These are phyloP conservation scores for Paxillus ammoniavirescens DNA, from an alignment of 768 basidiomycete species.

Conservation along the genomic window DNA sequence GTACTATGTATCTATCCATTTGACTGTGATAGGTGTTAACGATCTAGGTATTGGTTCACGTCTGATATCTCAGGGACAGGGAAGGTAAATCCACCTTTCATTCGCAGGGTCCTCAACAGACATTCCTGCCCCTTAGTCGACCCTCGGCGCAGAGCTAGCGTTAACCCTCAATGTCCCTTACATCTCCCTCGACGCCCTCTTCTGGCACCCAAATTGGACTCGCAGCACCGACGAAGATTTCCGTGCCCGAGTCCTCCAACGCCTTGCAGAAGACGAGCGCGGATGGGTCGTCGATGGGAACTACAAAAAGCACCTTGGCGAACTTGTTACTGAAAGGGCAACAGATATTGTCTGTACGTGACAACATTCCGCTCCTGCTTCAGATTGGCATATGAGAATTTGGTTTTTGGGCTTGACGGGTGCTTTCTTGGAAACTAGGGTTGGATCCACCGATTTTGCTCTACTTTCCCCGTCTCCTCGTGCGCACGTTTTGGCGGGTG, in stretches of 20 bases:
- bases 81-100: slow-evolving; percentile 28
- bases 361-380: no score
- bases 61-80: slow-evolving; percentile 25
- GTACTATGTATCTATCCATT: slow-evolving; percentile 2
- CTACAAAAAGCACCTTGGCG: slow-evolving; percentile 27
- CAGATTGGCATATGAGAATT: no score
- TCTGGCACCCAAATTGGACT: slow-evolving; percentile 48
- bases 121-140: slow-evolving; percentile 35
- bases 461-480: slow-evolving; percentile 57
- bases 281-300: slow-evolving; percentile 56
- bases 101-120: no score
- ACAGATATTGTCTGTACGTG: slow-evolving; percentile 50
- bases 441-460: slow-evolving; percentile 57
- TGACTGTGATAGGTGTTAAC: neutral
- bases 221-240: slow-evolving; percentile 26
- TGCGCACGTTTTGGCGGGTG: slow-evolving; percentile 44
- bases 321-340: slow-evolving; percentile 33
- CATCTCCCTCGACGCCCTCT: slow-evolving; percentile 44
- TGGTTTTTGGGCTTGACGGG: neutral
- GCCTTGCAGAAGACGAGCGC: slow-evolving; percentile 30
- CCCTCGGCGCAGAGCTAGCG: slow-evolving; percentile 41
- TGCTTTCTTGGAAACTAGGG: slow-evolving; percentile 38
- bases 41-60: neutral
- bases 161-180: slow-evolving; percentile 41
- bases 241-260: slow-evolving; percentile 1